These are phyloP conservation scores for Themeda triandra DNA, from an alignment of 176 grass and related monocot genomes.

Conservation along the genomic window DNA sequence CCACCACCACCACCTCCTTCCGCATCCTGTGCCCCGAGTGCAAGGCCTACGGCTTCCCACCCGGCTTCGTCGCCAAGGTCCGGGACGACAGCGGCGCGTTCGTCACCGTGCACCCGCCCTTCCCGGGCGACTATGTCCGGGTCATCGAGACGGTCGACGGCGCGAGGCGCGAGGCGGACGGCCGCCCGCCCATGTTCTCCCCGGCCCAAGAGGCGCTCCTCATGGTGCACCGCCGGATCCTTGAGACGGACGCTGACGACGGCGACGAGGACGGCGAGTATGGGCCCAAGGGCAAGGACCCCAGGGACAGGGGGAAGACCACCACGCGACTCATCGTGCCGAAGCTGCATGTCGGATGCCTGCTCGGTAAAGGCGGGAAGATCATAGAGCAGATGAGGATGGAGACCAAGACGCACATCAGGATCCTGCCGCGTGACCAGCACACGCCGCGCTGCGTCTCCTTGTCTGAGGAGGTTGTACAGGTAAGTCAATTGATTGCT, in stretches of 20 bases:
- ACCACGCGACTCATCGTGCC: constrained; percentile 81
- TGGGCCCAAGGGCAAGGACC: constrained; percentile 49
- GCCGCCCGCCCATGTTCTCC: constrained; percentile 76
- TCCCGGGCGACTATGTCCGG: constrained; percentile 58
- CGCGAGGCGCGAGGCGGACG: constrained; percentile 51
- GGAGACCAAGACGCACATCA: constrained; percentile 97
- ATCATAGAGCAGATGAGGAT: constrained; percentile 99
- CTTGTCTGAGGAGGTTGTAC: constrained; percentile 80
- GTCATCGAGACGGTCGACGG: constrained; percentile 81
- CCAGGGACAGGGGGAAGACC: constrained; percentile 61
- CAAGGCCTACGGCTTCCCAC: constrained; percentile 62
- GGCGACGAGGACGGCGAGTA: constrained; percentile 56
- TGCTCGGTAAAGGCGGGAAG: constrained; percentile 88
- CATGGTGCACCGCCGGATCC: constrained; percentile 78
- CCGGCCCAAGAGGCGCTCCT: constrained; percentile 86
- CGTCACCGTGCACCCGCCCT: constrained; percentile 63
- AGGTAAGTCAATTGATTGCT: constrained; percentile 49
- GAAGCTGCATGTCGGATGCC: constrained; percentile 73
- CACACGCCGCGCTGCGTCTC: constrained; percentile 78
- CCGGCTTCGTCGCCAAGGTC: constrained; percentile 46
- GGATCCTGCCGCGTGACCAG: constrained; percentile 86
- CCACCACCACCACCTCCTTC: constrained; percentile 73
- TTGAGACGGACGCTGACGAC: constrained; percentile 69
- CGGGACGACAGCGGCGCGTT: constrained; percentile 72
- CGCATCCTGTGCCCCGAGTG: constrained; percentile 87